Conservation (phyloP, 768 basidiomycete genomes). For the Hericium coralloides region DNA sequence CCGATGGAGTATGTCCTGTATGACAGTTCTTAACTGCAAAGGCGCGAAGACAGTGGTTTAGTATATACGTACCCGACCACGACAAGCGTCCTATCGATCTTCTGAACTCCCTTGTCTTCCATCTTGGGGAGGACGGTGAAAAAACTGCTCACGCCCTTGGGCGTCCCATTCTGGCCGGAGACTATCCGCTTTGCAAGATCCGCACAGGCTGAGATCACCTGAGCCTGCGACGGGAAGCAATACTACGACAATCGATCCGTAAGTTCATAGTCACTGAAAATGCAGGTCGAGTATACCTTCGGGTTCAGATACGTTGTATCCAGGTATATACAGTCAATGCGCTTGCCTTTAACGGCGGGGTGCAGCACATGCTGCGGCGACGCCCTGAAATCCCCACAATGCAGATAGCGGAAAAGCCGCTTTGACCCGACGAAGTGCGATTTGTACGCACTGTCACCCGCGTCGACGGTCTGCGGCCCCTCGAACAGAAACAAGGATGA, state of each 20-base stretch:
- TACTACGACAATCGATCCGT: constrained; percentile 41
- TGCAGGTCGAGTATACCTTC: constrained; percentile 32
- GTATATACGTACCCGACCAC: constrained; percentile 55
- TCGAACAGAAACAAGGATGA: constrained; percentile 93
- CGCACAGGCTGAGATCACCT: constrained; percentile 89
- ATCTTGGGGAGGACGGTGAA: constrained; percentile 24
- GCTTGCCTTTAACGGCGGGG: constrained; percentile 72
- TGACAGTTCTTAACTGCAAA: neutral
- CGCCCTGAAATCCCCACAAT: constrained; percentile 92
- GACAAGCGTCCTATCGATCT: constrained; percentile 39
- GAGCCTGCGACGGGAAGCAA: constrained; percentile 91
- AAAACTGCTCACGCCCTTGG: constrained; percentile 41
- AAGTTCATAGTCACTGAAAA: neutral
- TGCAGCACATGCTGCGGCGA: constrained; percentile 84
- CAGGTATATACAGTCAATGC: constrained; percentile 81
- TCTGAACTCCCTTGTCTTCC: constrained; percentile 28
- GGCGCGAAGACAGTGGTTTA: neutral
- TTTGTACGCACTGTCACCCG: constrained; percentile 74
- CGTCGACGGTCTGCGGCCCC: constrained; percentile 81
- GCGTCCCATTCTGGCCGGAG: constrained; percentile 24
- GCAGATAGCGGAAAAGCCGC: constrained; percentile 77
- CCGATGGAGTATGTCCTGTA: constrained; percentile 91
- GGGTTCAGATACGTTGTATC: constrained; percentile 96
- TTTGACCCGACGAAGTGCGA: constrained; percentile 63
- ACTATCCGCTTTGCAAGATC: constrained; percentile 61